A percentile compares a stretch with the other conserved stretches of the same genome.
Evolutionary conservation across 78 protist genomes (phyloP).

Genomic region (Acrasis kona): DNA sequence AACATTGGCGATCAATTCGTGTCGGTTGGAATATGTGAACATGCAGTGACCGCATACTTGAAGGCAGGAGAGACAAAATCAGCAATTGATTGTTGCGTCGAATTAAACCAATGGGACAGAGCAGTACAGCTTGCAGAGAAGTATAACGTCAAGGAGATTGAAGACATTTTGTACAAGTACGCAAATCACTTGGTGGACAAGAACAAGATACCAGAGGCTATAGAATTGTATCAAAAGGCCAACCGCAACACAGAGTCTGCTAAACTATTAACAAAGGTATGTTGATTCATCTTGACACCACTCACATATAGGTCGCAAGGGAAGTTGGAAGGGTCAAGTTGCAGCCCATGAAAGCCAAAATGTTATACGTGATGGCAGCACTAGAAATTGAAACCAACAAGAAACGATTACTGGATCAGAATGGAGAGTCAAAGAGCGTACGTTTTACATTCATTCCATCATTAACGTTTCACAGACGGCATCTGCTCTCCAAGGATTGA

Average conservation of each 20-base stretch:
- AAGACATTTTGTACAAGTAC: conserved; percentile 24
- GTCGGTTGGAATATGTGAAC: conserved; percentile 48
- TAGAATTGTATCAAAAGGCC: conserved; percentile 58
- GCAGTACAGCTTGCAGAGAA: conserved; percentile 56
- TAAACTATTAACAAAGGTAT: conserved; percentile 29
- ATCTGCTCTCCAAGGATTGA: background rate
- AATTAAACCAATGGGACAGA: conserved; percentile 51
- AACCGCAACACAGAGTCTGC: conserved; percentile 47
- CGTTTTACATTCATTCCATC: no score
- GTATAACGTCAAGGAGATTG: conserved; percentile 23
- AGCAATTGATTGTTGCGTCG: conserved; percentile 59
- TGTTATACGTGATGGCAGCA: conserved; percentile 61
- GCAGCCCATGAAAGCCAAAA: conserved; percentile 46
- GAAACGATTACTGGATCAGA: background rate
- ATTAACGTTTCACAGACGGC: no score
- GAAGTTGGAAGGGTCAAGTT: background rate
- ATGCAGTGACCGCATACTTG: conserved; percentile 44
- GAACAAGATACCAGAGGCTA: conserved; percentile 37
- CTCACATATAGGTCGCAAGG: no score
- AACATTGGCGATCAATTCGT: conserved; percentile 20
- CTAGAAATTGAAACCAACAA: conserved; percentile 45
- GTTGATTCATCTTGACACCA: no score
- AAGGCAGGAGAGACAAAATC: conserved; percentile 28
- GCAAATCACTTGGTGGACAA: conserved; percentile 43
- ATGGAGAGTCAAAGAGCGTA: no score